Evolutionary conservation across 2,329 filamentous ascomycete species (phyloP).

Genomic region (Paraphoma chrysanthemicola): DNA sequence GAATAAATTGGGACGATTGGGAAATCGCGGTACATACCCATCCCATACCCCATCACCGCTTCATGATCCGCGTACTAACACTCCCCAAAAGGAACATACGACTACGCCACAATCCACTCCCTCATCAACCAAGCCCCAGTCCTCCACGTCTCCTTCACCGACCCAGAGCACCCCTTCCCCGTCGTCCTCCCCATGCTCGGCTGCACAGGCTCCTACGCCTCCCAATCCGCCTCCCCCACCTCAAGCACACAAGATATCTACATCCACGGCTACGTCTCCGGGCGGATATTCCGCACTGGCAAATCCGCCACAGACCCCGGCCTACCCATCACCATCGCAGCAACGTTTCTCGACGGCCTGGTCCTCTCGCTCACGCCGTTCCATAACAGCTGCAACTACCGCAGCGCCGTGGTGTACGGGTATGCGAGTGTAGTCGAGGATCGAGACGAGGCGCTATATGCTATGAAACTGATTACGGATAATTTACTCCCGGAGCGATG

Average conservation of each 20-base stretch:
- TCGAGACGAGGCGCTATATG: constrained; percentile 32
- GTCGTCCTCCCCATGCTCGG: constrained; percentile 49
- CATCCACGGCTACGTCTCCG: constrained; percentile 43
- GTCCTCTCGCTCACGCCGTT: constrained; percentile 45
- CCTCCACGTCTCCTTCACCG: constrained; percentile 46
- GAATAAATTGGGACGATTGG: constrained; percentile 37
- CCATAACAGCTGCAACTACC: constrained; percentile 48
- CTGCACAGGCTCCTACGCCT: constrained; percentile 45
- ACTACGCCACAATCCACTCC: constrained; percentile 43
- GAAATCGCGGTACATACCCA: constrained; percentile 31
- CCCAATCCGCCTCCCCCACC: constrained; percentile 59
- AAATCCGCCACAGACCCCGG: constrained; percentile 33
- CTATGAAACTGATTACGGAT: constrained; percentile 42
- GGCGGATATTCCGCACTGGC: constrained; percentile 66
- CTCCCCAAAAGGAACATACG: constrained; percentile 34
- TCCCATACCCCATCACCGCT: not conserved
- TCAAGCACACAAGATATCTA: constrained; percentile 34
- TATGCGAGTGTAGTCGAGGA: constrained; percentile 34
- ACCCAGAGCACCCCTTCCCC: constrained; percentile 62
- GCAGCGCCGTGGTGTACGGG: constrained; percentile 38
- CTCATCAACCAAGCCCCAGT: constrained; percentile 41
- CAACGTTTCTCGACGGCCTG: constrained; percentile 40
- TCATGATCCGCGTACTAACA: not conserved
- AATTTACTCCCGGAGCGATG: constrained; percentile 41
- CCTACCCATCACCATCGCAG: constrained; percentile 36